Conservation (phyloP, 208 protist genomes). For the Trypanosoma vivax region DNA sequence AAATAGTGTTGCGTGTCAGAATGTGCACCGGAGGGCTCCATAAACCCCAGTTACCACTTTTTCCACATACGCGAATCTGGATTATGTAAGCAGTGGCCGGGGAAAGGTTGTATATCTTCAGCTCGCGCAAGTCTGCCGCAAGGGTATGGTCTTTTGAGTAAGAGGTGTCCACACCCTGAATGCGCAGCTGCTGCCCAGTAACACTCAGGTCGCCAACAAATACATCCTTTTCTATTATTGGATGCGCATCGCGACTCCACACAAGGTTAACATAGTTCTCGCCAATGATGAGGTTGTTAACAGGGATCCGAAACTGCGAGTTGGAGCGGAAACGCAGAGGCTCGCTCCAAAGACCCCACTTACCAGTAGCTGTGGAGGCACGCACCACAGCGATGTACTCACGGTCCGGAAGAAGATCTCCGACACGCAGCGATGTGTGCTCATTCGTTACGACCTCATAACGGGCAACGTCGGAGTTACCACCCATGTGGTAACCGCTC, state of each 20-base stretch:
- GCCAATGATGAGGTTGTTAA: constrained; percentile 83
- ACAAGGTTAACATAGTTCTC: constrained; percentile 89
- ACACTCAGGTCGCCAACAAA: constrained; percentile 76
- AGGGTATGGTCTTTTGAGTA: constrained; percentile 84
- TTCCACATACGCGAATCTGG: constrained; percentile 78
- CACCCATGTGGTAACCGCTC: constrained; percentile 74
- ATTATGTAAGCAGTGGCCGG: constrained; percentile 85
- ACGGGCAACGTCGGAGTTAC: constrained; percentile 54
- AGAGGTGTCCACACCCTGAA: constrained; percentile 68
- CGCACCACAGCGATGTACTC: constrained; percentile 86
- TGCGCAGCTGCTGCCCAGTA: constrained; percentile 85
- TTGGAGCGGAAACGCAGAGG: constrained; percentile 85
- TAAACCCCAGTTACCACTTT: constrained; percentile 80
- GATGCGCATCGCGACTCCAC: constrained; percentile 65
- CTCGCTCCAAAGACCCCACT: constrained; percentile 85
- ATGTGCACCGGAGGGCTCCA: constrained; percentile 81
- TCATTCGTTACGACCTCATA: constrained; percentile 63
- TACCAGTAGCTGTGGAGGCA: constrained; percentile 67
- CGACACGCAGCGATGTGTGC: constrained; percentile 76
- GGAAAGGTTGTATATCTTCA: constrained; percentile 82
- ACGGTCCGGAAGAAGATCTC: constrained; percentile 71
- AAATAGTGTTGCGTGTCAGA: constrained; percentile 81
- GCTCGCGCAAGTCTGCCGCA: constrained; percentile 63
- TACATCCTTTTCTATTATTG: constrained; percentile 36
- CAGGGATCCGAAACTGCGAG: constrained; percentile 79